Percentiles rank a stretch among this genome's conserved stretches.
These are phyloP conservation scores for Magnaporthales sp. DNA, from an alignment of 2,329 filamentous ascomycete species.

Conservation along the genomic window DNA sequence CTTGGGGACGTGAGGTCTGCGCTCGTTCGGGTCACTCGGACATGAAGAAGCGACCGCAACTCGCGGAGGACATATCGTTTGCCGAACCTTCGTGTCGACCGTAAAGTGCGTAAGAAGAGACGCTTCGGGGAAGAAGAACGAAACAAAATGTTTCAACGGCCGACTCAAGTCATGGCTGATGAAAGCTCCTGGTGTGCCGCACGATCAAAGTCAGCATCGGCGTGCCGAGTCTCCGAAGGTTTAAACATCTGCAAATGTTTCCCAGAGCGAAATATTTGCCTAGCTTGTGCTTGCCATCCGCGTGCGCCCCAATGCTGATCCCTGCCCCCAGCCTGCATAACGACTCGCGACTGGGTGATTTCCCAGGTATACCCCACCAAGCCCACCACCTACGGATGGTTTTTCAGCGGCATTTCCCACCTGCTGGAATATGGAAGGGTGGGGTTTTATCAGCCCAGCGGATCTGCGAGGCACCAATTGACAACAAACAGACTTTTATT, in stretches of 20 bases:
- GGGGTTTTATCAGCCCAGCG: not conserved
- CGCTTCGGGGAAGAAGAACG: not conserved
- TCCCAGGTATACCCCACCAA: not conserved
- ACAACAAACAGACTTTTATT: not conserved
- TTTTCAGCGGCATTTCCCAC: not conserved
- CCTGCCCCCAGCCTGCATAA: not conserved
- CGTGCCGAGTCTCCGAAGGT: not conserved
- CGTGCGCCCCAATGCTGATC: not conserved
- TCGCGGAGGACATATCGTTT: not conserved
- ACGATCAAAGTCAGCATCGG: not conserved
- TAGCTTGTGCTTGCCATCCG: not conserved
- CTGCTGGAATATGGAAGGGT: not conserved
- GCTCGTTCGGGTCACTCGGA: constrained; percentile 1
- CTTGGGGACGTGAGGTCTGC: not conserved
- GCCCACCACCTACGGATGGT: not conserved
- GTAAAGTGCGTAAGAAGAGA: not conserved
- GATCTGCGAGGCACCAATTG: not conserved
- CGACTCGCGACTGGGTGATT: not conserved
- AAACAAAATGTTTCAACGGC: not conserved
- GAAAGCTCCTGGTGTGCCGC: not conserved
- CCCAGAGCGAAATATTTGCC: not conserved
- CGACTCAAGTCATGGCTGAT: not conserved
- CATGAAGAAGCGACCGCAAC: not conserved
- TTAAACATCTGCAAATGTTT: not conserved
- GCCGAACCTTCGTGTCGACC: not conserved